Percentiles rank a stretch among this genome's conserved stretches.
Evolutionary conservation across 129 eudicot genomes (phyloP).

Genomic region (Arctium minus): DNA sequence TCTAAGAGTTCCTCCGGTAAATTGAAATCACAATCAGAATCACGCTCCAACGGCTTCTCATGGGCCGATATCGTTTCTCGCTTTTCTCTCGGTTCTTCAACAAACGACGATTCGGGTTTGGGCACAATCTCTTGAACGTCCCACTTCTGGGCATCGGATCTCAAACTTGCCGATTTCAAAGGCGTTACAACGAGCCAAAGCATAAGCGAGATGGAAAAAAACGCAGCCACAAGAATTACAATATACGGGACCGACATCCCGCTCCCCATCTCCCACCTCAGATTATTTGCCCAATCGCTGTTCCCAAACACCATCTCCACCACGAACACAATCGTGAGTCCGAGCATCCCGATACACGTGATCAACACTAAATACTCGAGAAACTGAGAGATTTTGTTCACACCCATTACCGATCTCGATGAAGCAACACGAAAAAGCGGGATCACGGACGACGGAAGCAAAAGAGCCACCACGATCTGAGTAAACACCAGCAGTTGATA

Average conservation of each 20-base stretch:
- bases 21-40: slow-evolving; percentile 33
- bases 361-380: slow-evolving; percentile 55
- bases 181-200: slow-evolving; percentile 81
- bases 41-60: slow-evolving; percentile 26
- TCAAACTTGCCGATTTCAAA: slow-evolving; percentile 52
- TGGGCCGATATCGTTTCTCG: slow-evolving; percentile 17
- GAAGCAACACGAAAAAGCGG: slow-evolving; percentile 83
- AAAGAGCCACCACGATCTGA: slow-evolving; percentile 74
- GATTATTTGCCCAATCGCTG: slow-evolving; percentile 78
- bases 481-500: slow-evolving; percentile 71
- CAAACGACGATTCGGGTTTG: slow-evolving; percentile 29
- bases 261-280: slow-evolving; percentile 64
- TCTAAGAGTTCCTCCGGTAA: slow-evolving; percentile 59
- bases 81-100: slow-evolving; percentile 27
- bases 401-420: slow-evolving; percentile 80
- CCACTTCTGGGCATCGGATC: slow-evolving; percentile 39
- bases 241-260: slow-evolving; percentile 38
- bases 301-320: slow-evolving; percentile 81
- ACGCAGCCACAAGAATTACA: slow-evolving; percentile 46
- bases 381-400: slow-evolving; percentile 47
- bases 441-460: slow-evolving; percentile 87
- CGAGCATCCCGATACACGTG: slow-evolving; percentile 64
- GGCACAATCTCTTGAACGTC: slow-evolving; percentile 32
- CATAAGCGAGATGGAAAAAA: slow-evolving; percentile 52
- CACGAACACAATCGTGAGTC: slow-evolving; percentile 55